Evolutionary conservation across 495 filamentous ascomycete species (phyloP), one percentile per base, ranked within the genome.

Genomic region (Barbatosphaeria neglecta): DNA sequence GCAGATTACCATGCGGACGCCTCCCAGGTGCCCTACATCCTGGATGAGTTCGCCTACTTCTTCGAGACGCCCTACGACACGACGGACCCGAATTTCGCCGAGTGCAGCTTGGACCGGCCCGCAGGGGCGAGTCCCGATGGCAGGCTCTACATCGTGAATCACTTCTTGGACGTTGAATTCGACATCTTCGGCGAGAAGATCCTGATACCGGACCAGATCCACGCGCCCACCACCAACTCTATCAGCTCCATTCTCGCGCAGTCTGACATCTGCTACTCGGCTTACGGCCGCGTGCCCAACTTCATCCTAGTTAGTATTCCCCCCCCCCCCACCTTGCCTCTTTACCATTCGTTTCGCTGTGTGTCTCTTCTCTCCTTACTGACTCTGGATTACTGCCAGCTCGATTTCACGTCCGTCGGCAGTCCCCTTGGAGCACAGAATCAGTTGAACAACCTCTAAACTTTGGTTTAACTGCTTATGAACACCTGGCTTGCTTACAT

Each of bases 101-200:
- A 52, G 37, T 86, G 83, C 58, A 59, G 58, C 6, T 61, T 83
- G 27, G 69, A 85, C 51, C 72, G 83, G 11, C 83, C 83, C 6
- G 56, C 52, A n/a, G 57, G 64, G 11, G 61, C 72, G 20, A 66
- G 64, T 15, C 61, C 72, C 4, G 63, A 72, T 13, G 68, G 70
- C 1, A 73, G 81, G 41, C 74, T 92, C 77, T 88, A 87, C 51
- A 80, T 92, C 61, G 84, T 83, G 28, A 94, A 94, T 56, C 87
- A 94, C 62, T 90, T 90, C 56, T 61, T 88, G 38, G 87, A 90
- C 53, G 39, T 41, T 19, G 10, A 19, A 1, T 48, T 80, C 28
- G 73, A 84, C 46, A 58, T 90, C 33, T 64, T 69, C 13, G 75
- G 72, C 5, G 31, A 35, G 31, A 15, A 15, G 31, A 51, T 72